A percentile compares a stretch with the other conserved stretches of the same genome.
phyloP scores from a whole-genome alignment of 2,329 filamentous ascomycete species.

The Beauveria pseudobassiana region DNA sequence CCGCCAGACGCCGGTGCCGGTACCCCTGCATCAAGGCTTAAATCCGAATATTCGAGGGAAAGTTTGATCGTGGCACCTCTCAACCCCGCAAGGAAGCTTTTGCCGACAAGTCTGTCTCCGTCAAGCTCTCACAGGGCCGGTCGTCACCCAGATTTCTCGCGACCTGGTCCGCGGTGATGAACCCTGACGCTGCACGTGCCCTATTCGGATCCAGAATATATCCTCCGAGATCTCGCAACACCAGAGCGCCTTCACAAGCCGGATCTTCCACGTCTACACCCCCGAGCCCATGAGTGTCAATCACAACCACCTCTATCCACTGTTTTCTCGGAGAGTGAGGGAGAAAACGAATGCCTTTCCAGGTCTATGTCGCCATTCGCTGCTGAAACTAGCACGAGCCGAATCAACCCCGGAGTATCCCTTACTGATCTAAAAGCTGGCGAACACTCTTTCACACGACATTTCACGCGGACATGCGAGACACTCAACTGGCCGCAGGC shows the following conservation, averaged over 20 bases:
- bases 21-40: constrained; percentile 24
- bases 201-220: constrained; percentile 19
- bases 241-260: not conserved
- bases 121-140: constrained; percentile 39
- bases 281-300: constrained; percentile 40
- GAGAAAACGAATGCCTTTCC: constrained; percentile 40
- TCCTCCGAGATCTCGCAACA: constrained; percentile 3
- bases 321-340: constrained; percentile 55
- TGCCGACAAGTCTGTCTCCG: constrained; percentile 35
- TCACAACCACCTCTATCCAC: constrained; percentile 60
- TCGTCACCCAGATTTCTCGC: constrained; percentile 44
- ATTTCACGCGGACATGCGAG: constrained; percentile 26
- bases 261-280: not conserved
- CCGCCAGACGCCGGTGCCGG: constrained; percentile 29
- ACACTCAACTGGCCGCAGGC: constrained; percentile 44
- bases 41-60: constrained; percentile 50
- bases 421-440: not conserved
- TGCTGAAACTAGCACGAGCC: not conserved
- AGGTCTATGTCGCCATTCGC: constrained; percentile 36
- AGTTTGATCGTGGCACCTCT: constrained; percentile 52
- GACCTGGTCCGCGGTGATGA: constrained; percentile 48
- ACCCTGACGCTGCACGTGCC: constrained; percentile 35
- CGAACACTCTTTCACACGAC: not conserved
- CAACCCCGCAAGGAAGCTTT: constrained; percentile 6
- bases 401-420: not conserved